Conservation (phyloP, 805 yeast genomes). For the Nakazawaea wickerhamii region DNA sequence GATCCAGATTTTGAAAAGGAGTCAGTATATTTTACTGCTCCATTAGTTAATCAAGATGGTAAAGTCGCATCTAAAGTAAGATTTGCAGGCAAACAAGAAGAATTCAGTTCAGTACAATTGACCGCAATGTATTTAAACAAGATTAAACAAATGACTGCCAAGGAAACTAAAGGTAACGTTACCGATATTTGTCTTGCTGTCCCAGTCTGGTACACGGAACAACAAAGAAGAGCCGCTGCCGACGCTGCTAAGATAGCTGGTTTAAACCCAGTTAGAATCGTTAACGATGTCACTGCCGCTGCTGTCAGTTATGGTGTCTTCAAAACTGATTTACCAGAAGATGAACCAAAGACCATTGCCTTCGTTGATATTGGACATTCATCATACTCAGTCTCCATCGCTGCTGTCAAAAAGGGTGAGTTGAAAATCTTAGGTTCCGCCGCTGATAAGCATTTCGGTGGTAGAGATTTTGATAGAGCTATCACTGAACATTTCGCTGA, state of each 20-base stretch:
- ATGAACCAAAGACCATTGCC: constrained; percentile 83
- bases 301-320: constrained; percentile 99
- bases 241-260: constrained; percentile 97
- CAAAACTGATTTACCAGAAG: constrained; percentile 95
- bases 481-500: constrained; percentile 93
- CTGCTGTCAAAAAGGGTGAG: constrained; percentile 93
- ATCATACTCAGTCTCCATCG: constrained; percentile 83
- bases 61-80: constrained; percentile 81
- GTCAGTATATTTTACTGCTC: constrained; percentile 66
- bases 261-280: constrained; percentile 95
- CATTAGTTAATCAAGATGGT: constrained; percentile 67
- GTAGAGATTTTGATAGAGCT: constrained; percentile 92
- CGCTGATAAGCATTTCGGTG: constrained; percentile 95
- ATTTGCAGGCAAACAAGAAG: constrained; percentile 70
- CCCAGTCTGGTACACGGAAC: constrained; percentile 96
- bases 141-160: constrained; percentile 71
- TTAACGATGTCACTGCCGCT: constrained; percentile 97
- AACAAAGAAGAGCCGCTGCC: constrained; percentile 91
- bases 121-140: constrained; percentile 94
- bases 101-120: constrained; percentile 84
- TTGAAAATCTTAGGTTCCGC: constrained; percentile 89
- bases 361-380: constrained; percentile 98
- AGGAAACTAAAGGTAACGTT: constrained; percentile 78
- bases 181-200: constrained; percentile 90
- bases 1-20: constrained; percentile 80